Evolutionary conservation across 2,329 filamentous ascomycete species (phyloP).

Genomic region (Sphaceloma murrayae): DNA sequence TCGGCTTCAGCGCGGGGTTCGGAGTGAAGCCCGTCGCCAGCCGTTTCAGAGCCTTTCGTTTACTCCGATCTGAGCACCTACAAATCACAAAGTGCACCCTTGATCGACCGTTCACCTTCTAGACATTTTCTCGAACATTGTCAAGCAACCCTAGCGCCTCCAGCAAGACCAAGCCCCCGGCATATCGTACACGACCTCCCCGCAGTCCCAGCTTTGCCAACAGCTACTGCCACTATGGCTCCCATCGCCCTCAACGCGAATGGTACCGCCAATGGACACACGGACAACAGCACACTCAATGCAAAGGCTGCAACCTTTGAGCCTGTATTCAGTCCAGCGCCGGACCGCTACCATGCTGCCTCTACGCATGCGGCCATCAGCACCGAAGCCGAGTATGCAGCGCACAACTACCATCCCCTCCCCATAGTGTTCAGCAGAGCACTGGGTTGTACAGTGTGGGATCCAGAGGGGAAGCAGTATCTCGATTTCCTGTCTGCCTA

Average conservation of each 20-base stretch:
- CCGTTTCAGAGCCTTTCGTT: neutral
- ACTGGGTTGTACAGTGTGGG: slow-evolving; percentile 83
- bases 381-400: slow-evolving; percentile 73
- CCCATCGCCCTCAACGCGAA: slow-evolving; percentile 29
- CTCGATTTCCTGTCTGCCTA: slow-evolving; percentile 97
- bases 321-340: slow-evolving; percentile 28
- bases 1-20: slow-evolving; percentile 11
- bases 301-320: slow-evolving; percentile 35
- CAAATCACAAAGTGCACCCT: too few species aligned
- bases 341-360: slow-evolving; percentile 56
- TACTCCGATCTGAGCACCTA: too few species aligned
- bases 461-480: slow-evolving; percentile 90
- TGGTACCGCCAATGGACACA: slow-evolving; percentile 17
- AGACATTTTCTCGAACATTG: neutral
- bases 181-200: too few species aligned
- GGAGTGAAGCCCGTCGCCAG: slow-evolving; percentile 4
- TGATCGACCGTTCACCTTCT: too few species aligned
- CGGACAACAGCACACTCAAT: slow-evolving; percentile 27
- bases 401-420: slow-evolving; percentile 97
- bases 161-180: too few species aligned
- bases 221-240: slow-evolving; percentile 25
- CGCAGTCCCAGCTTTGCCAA: too few species aligned
- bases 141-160: neutral
- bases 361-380: slow-evolving; percentile 73
- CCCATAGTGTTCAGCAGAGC: slow-evolving; percentile 87